Evolutionary conservation across 371 early-diverging fungal genomes (phyloP), one percentile per base, ranked within the genome.

Genomic region (Lichtheimia ornata): DNA sequence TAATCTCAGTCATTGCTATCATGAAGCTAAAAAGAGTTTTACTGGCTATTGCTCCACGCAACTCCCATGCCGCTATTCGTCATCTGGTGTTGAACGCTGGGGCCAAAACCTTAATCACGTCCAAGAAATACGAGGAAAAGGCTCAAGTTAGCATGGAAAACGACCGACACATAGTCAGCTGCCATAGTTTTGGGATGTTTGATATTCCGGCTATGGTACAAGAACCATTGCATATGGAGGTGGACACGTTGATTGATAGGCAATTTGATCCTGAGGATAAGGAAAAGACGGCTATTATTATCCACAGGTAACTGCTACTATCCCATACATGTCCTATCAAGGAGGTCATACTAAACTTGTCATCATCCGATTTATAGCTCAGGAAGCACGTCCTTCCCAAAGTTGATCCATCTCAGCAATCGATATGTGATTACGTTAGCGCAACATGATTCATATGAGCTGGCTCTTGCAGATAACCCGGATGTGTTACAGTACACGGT

Each of bases 341-440:
- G 11, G 35, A 9, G 9, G 9, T 28, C 7, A 28, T 35, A 35
- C 35, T 35, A 0, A 35, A 35, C 5, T 9, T 4, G 35, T 0
- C 35, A 35, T 2, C 11, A 1, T 35, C n/a, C n/a, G n/a, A 1
- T 2, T 35, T 41, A 20, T 18, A 71, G 72, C 25, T 72, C 72
- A 14, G 72, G 72, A 9, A 59, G 66, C 1, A 72, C 72, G 0
- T 41, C 53, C 5, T 63, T 68, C 17, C 72, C 72, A 5, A 72
- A 72, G 50, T 66, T 69, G 2, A 72, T 72, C 18, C 61, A 53
- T 35, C 60, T 72, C 12, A 72, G 69, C 58, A 68, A 72, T 51
- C 60, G 66, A 14, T 63, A 65, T 27, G 20, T 68, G 42, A 28
- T 60, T 14, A 18, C 53, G 2, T 5, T 57, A 15, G 14, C 59